Evolutionary conservation across 805 yeast genomes (phyloP).

Genomic region (Ogataea angusta): DNA sequence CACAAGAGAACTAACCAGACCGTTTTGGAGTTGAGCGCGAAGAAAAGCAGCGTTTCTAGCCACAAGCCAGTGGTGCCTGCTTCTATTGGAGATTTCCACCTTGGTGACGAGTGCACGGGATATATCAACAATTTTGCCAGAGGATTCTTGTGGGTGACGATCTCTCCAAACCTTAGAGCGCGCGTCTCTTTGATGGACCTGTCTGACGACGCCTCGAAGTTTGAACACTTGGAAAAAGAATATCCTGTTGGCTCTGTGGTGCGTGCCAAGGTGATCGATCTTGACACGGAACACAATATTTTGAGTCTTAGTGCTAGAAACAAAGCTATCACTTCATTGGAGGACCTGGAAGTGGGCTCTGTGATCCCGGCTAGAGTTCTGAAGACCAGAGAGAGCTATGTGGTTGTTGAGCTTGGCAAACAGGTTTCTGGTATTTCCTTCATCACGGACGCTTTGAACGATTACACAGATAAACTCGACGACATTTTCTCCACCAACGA

Average conservation of each 20-base stretch:
- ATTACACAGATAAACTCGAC: slow-evolving; percentile 52
- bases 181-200: slow-evolving; percentile 63
- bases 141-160: slow-evolving; percentile 63
- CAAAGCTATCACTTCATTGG: slow-evolving; percentile 37
- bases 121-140: slow-evolving; percentile 63
- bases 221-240: slow-evolving; percentile 48
- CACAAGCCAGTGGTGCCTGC: slow-evolving; percentile 26
- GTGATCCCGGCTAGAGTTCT: slow-evolving; percentile 60
- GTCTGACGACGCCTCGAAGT: slow-evolving; percentile 47
- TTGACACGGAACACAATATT: slow-evolving; percentile 53
- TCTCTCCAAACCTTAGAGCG: slow-evolving; percentile 68
- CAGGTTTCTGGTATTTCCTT: slow-evolving; percentile 60
- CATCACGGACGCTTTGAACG: slow-evolving; percentile 74
- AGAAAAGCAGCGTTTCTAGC: slow-evolving; percentile 37
- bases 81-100: slow-evolving; percentile 40
- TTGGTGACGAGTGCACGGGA: slow-evolving; percentile 52
- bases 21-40: slow-evolving; percentile 63
- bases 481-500: slow-evolving; percentile 49
- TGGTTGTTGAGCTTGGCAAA: slow-evolving; percentile 67
- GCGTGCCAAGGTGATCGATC: slow-evolving; percentile 49
- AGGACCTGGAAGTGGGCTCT: slow-evolving; percentile 53
- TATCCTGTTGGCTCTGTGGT: slow-evolving; percentile 75
- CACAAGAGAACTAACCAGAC: slow-evolving; percentile 53
- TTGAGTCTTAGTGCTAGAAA: slow-evolving; percentile 48
- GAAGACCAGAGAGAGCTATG: slow-evolving; percentile 54